These are phyloP conservation scores for Leccinum boreale DNA, from an alignment of 768 basidiomycete genomes.

Conservation along the genomic window DNA sequence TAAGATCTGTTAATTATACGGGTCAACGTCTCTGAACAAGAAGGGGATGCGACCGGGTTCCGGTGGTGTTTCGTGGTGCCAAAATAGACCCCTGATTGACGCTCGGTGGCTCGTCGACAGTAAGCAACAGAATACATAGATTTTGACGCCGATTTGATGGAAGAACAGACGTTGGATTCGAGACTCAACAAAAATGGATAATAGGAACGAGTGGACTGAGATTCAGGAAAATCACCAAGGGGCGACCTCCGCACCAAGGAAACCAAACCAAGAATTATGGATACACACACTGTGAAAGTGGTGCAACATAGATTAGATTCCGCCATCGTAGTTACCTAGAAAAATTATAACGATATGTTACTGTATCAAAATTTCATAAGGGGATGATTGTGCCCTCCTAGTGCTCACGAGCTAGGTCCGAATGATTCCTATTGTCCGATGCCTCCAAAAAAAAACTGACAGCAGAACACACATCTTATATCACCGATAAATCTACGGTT, in stretches of 20 bases:
- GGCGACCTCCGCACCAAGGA: not conserved
- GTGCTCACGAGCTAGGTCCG: not conserved
- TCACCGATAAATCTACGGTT: constrained; percentile 13
- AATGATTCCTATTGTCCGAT: not conserved
- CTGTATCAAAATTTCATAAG: not conserved
- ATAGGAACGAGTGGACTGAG: not conserved
- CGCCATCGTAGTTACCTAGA: not conserved
- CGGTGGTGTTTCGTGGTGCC: too few relatives aligned
- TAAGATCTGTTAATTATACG: too few relatives aligned
- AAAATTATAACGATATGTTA: not conserved
- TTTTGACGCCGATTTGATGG: not conserved
- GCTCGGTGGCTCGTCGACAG: not conserved
- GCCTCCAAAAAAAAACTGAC: not conserved
- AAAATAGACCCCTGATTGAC: too few relatives aligned
- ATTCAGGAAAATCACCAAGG: not conserved
- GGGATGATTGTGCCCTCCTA: not conserved
- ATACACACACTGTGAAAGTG: not conserved
- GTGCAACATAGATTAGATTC: not conserved
- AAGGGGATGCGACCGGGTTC: too few relatives aligned
- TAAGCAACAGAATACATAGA: not conserved
- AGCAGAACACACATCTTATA: not conserved
- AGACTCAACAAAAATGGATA: not conserved
- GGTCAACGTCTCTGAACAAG: too few relatives aligned
- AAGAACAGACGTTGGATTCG: not conserved
- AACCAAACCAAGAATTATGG: not conserved